Conservation (phyloP, 2,329 filamentous ascomycete genomes). For the Talaromyces rugulosus region DNA sequence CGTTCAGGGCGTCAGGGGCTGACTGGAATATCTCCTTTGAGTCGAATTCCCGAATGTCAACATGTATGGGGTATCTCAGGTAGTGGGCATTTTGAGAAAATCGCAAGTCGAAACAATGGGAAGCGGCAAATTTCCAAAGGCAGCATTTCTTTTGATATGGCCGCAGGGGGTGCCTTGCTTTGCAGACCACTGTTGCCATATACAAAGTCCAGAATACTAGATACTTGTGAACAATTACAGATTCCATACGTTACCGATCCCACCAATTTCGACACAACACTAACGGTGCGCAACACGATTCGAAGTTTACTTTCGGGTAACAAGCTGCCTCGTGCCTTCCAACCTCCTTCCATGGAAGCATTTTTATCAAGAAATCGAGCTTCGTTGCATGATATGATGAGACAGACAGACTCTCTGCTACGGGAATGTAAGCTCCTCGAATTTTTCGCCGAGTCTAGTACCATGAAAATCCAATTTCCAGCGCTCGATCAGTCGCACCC, state of each 20-base stretch:
- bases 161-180: constrained; percentile 33
- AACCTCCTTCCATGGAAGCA: constrained; percentile 58
- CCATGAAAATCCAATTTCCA: constrained; percentile 28
- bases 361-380: constrained; percentile 53
- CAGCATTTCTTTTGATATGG: constrained; percentile 14
- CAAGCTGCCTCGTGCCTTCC: constrained; percentile 65
- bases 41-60: constrained; percentile 78
- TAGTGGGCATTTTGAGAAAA: constrained; percentile 53
- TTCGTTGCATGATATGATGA: constrained; percentile 44
- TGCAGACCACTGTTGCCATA: constrained; percentile 43
- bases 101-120: constrained; percentile 13
- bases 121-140: constrained; percentile 1
- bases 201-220: constrained; percentile 61
- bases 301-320: constrained; percentile 60
- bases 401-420: constrained; percentile 54
- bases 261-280: constrained; percentile 72
- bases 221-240: constrained; percentile 63
- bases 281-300: constrained; percentile 78
- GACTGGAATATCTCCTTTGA: constrained; percentile 60
- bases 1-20: constrained; percentile 69
- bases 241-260: constrained; percentile 78
- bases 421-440: constrained; percentile 25
- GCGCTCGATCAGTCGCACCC: constrained; percentile 1
- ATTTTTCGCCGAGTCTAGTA: constrained; percentile 31
- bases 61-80: constrained; percentile 67